These are phyloP conservation scores for Neopestalotiopsis sp. DNA, from an alignment of 2,329 filamentous ascomycete species.

Conservation along the genomic window DNA sequence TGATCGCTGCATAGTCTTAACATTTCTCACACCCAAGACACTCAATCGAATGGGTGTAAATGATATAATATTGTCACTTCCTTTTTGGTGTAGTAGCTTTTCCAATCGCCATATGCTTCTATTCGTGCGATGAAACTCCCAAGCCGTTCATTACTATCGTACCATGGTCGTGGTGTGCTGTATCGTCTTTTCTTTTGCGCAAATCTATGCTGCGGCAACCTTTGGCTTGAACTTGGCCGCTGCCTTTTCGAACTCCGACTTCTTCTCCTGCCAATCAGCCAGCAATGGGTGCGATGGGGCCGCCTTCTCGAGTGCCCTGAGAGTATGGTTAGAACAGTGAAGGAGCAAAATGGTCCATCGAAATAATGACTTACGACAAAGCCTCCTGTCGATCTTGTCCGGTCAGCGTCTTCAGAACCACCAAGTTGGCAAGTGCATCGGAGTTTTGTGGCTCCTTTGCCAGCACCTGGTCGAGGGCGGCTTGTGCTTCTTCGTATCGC, in stretches of 20 bases:
- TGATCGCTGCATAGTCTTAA: neutral
- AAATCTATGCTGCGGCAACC: constrained; percentile 62
- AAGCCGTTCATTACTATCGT: constrained; percentile 4
- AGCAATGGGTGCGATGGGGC: constrained; percentile 75
- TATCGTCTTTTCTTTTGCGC: neutral
- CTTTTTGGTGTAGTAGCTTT: neutral
- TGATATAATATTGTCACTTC: neutral
- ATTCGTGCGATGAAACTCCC: neutral
- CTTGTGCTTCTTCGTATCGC: constrained; percentile 85
- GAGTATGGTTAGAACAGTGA: neutral
- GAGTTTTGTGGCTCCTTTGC: constrained; percentile 73
- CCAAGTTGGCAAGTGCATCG: constrained; percentile 80
- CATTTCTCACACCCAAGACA: neutral
- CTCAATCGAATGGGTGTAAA: neutral
- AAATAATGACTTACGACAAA: constrained; percentile 51
- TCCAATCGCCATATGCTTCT: constrained; percentile 13
- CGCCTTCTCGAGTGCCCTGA: constrained; percentile 60
- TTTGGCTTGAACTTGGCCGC: constrained; percentile 87
- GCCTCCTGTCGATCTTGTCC: constrained; percentile 72
- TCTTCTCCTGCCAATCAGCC: constrained; percentile 82
- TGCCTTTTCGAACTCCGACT: constrained; percentile 83
- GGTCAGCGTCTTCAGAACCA: constrained; percentile 79
- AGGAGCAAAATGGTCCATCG: neutral
- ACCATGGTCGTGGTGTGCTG: neutral
- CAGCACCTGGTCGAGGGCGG: constrained; percentile 81